Conservation (phyloP, 2,329 filamentous ascomycete genomes). For the Ophidiomyces ophidiicola region DNA sequence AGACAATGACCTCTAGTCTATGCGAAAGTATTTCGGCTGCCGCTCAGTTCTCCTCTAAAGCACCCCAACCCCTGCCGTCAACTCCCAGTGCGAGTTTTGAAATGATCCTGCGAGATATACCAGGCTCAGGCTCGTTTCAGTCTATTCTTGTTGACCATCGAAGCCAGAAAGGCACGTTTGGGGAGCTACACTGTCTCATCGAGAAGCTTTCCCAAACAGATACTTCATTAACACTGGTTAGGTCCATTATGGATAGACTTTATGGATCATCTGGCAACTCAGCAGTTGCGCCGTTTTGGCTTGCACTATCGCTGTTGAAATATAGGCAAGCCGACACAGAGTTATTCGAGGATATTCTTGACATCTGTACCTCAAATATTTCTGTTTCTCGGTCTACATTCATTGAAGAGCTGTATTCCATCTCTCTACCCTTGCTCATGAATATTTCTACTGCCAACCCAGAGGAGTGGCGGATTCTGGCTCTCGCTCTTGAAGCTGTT, state of each 20-base stretch:
- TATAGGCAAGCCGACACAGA: slow-evolving; percentile 41
- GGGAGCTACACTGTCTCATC: slow-evolving; percentile 48
- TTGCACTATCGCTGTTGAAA: slow-evolving; percentile 60
- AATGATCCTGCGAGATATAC: slow-evolving; percentile 18
- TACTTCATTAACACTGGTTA: slow-evolving; percentile 41
- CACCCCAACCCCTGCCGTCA: slow-evolving; percentile 22
- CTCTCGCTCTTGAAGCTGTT: slow-evolving; percentile 68
- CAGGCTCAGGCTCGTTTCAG: slow-evolving; percentile 37
- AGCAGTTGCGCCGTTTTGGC: slow-evolving; percentile 65
- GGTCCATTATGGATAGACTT: slow-evolving; percentile 52
- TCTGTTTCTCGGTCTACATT: slow-evolving; percentile 21
- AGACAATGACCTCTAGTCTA: slow-evolving; percentile 55
- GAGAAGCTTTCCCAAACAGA: slow-evolving; percentile 42
- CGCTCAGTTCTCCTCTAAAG: slow-evolving; percentile 27
- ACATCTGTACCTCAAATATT: slow-evolving; percentile 33
- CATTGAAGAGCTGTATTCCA: slow-evolving; percentile 35
- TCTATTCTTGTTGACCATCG: slow-evolving; percentile 52
- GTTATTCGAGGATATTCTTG: slow-evolving; percentile 55
- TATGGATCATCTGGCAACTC: slow-evolving; percentile 46
- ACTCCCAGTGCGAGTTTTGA: slow-evolving; percentile 18
- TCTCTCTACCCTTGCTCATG: slow-evolving; percentile 31
- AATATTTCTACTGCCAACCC: slow-evolving; percentile 28
- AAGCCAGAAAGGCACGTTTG: slow-evolving; percentile 54
- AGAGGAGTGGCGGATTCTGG: slow-evolving; percentile 59
- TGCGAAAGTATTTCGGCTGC: slow-evolving; percentile 56